Conservation (phyloP, 1,284 basidiomycete genomes). For the Ustilago hordei region DNA sequence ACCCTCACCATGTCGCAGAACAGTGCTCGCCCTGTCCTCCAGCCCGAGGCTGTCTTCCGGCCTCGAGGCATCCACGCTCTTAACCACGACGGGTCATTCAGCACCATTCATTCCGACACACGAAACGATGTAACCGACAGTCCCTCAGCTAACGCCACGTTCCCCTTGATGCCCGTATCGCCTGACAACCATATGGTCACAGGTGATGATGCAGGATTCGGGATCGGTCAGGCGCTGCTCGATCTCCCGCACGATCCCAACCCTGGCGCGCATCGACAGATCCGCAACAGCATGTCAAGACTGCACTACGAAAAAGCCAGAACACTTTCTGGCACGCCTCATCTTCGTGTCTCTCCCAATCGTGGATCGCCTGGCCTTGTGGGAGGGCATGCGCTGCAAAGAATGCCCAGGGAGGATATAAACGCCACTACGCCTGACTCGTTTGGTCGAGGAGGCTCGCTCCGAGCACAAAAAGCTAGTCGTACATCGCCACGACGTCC, state of each 20-base stretch:
- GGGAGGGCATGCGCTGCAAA: slow-evolving; percentile 6
- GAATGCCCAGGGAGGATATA: background rate
- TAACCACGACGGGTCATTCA: slow-evolving; percentile 13
- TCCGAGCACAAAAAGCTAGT: background rate
- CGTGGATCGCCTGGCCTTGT: background rate
- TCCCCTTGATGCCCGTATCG: slow-evolving; percentile 10
- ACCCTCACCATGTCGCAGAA: slow-evolving; percentile 18
- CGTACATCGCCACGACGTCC: slow-evolving; percentile 12
- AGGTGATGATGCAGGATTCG: slow-evolving; percentile 10
- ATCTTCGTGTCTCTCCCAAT: background rate
- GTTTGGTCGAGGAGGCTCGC: background rate
- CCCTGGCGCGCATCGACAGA: background rate
- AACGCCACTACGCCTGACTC: background rate
- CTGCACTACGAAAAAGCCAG: slow-evolving; percentile 3
- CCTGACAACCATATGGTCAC: background rate
- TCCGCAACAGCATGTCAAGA: background rate
- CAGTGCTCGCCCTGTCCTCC: background rate
- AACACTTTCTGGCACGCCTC: background rate
- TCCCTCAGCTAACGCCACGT: slow-evolving; percentile 3
- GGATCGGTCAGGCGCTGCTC: slow-evolving; percentile 13
- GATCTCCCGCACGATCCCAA: background rate
- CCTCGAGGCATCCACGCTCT: slow-evolving; percentile 20
- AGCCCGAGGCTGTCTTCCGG: slow-evolving; percentile 10
- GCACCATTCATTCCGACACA: background rate
- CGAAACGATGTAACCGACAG: slow-evolving; percentile 8